Base-by-base conservation (phyloP, 768 basidiomycete genomes). In the Xerocomellus chrysenteron region DNA sequence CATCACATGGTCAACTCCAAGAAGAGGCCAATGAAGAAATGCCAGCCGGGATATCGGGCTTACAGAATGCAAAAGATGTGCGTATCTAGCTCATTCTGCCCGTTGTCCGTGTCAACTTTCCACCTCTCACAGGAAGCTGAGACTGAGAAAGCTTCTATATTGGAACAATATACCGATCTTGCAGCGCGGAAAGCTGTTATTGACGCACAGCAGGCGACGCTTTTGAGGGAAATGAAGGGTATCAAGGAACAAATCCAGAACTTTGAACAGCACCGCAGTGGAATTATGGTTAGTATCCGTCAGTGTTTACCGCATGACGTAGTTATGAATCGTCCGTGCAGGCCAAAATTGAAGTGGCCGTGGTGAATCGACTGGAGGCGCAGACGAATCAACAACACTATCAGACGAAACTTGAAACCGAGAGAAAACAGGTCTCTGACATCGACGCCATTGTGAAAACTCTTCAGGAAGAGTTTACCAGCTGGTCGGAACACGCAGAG, bases 21-120 rank as follows among this genome's bases (percentile, higher is more conserved):
- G 74, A 79, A 36, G 86, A 88, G 58, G 78, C 80, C 13, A 88
- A 87, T 54, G 86, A 89, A 19, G 87, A 88, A 13, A 74, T 87
- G 68, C 86, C 88, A 2, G 81, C 81, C 8, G 79, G 81, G 61
- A 75, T 89, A n/a, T 75, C 79, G 21, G 80, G 78, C 14, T 72
- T 89, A 14, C 75, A 86, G 56, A 76, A 70, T 12, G 82, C 79
- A 5, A 82, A 83, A 66, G 68, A 77, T 61, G 88, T 85, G 61
- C 30, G 79, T 66, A 32, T 55, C 36, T 21, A 32, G 32, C 30
- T 21, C 33, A 13, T 42, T 56, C 24, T 30, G 12, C 40, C 6
- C 12, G 13, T 12, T 41, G n/a, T 35, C 46, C 12, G 17, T 44
- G 19, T 44, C 52, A 40, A 59, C 47, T 54, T 57, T 32, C n/a